Conservation (phyloP, 2,329 filamentous ascomycete species). For the Penicillium nordicum region DNA sequence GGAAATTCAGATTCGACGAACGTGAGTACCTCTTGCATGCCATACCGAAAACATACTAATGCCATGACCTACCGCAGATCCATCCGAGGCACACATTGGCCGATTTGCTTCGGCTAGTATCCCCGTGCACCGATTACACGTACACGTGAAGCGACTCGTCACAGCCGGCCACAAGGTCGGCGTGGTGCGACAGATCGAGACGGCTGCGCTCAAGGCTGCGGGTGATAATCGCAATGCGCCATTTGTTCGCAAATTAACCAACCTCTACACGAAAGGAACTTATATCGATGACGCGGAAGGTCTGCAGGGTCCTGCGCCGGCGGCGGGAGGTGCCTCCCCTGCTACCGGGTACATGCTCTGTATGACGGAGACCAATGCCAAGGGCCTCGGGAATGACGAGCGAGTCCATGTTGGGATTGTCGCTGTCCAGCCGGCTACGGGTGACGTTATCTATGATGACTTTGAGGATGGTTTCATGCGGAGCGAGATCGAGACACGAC, state of each 20-base stretch:
- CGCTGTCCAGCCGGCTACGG: conserved; percentile 91
- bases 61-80: conserved; percentile 48
- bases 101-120: conserved; percentile 95
- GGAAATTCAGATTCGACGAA: conserved; percentile 91
- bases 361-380: conserved; percentile 79
- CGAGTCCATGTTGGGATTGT: conserved; percentile 88
- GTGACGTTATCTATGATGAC: conserved; percentile 90
- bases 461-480: conserved; percentile 99
- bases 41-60: conserved; percentile 18
- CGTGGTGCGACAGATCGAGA: conserved; percentile 90
- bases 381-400: conserved; percentile 81
- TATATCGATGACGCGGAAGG: conserved; percentile 93
- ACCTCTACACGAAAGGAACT: conserved; percentile 95
- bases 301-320: conserved; percentile 56
- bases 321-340: conserved; percentile 55
- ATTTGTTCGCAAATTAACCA: conserved; percentile 88
- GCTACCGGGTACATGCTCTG: conserved; percentile 87
- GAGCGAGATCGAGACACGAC: conserved; percentile 89
- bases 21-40: conserved; percentile 49
- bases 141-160: conserved; percentile 91
- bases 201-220: conserved; percentile 89
- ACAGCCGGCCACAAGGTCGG: conserved; percentile 93
- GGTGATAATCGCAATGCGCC: conserved; percentile 92
- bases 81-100: conserved; percentile 86
- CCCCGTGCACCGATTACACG: conserved; percentile 82